Conservation (phyloP, 208 protist species). For the Crithidia brevicula region DNA sequence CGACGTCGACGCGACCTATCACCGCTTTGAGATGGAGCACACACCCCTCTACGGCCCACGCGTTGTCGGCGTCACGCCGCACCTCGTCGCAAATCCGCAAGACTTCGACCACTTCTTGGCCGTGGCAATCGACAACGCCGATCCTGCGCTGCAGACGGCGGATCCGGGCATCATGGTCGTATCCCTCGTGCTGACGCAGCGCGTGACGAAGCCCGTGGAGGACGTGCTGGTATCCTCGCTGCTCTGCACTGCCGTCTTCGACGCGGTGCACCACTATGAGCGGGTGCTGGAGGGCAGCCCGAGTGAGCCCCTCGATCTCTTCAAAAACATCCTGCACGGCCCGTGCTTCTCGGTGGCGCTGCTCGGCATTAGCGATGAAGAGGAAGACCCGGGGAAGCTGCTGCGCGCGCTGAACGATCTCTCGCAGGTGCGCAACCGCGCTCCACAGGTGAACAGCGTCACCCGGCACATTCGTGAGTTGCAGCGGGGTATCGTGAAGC, state of each 20-base stretch:
- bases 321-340: slow-evolving; percentile 59
- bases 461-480: slow-evolving; percentile 57
- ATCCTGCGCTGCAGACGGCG: slow-evolving; percentile 61
- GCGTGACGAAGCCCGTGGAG: slow-evolving; percentile 39
- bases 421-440: slow-evolving; percentile 49
- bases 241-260: slow-evolving; percentile 72
- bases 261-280: slow-evolving; percentile 73
- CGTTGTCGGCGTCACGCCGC: slow-evolving; percentile 51
- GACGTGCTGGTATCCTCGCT: slow-evolving; percentile 79
- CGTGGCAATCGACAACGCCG: slow-evolving; percentile 71
- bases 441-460: slow-evolving; percentile 58
- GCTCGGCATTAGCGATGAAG: slow-evolving; percentile 74
- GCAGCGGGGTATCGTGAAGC: slow-evolving; percentile 56
- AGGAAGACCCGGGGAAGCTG: slow-evolving; percentile 55
- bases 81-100: slow-evolving; percentile 51
- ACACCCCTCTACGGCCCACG: slow-evolving; percentile 57
- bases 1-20: slow-evolving; percentile 51
- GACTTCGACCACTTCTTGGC: slow-evolving; percentile 74
- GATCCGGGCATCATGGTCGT: slow-evolving; percentile 85
- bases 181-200: slow-evolving; percentile 57
- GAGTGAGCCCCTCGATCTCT: slow-evolving; percentile 65
- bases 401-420: slow-evolving; percentile 57
- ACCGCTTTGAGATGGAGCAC: slow-evolving; percentile 69
- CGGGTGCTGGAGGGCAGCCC: slow-evolving; percentile 44
- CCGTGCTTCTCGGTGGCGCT: slow-evolving; percentile 60